Evolutionary conservation across 1,284 basidiomycete genomes (phyloP).

Genomic region (Austropuccinia psidii): DNA sequence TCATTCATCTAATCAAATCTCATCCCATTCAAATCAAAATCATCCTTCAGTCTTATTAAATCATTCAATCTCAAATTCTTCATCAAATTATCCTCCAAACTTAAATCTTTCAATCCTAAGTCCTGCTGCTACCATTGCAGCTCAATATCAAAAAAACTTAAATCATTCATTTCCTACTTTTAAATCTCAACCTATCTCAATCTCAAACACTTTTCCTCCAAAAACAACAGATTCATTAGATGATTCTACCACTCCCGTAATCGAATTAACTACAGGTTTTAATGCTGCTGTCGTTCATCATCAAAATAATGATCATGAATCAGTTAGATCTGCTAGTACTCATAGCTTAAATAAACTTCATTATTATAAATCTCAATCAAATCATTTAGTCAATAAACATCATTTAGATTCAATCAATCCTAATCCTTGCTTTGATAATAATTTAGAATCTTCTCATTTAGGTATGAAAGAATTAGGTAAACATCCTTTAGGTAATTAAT

Average conservation of each 20-base stretch:
- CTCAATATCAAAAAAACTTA: slow-evolving; percentile 27
- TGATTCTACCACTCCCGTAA: slow-evolving; percentile 13
- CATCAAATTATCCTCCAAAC: slow-evolving; percentile 27
- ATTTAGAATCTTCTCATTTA: slow-evolving; percentile 6
- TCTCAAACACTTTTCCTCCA: too few relatives aligned
- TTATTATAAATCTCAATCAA: slow-evolving; percentile 12
- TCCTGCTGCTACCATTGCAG: slow-evolving; percentile 24
- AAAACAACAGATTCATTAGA: slow-evolving; percentile 26
- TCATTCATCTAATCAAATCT: background rate
- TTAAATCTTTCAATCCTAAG: background rate
- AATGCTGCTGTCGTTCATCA: slow-evolving; percentile 8
- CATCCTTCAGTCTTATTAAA: background rate
- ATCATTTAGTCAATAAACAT: background rate
- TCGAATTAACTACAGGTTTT: slow-evolving; percentile 19
- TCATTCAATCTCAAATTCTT: background rate
- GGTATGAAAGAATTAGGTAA: slow-evolving; percentile 25
- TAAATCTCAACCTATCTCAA: slow-evolving; percentile 28
- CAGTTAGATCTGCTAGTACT: slow-evolving; percentile 21
- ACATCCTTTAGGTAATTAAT: background rate
- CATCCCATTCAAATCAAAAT: background rate
- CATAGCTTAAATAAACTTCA: slow-evolving; percentile 33
- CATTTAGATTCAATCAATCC: slow-evolving; percentile 1
- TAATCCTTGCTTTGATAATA: background rate
- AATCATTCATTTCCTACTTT: slow-evolving; percentile 5
- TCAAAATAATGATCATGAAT: slow-evolving; percentile 20